Percentiles rank a stretch among this genome's conserved stretches.
Conservation (phyloP, 352 stramenopile genomes). For the Pythium phragmitis region DNA sequence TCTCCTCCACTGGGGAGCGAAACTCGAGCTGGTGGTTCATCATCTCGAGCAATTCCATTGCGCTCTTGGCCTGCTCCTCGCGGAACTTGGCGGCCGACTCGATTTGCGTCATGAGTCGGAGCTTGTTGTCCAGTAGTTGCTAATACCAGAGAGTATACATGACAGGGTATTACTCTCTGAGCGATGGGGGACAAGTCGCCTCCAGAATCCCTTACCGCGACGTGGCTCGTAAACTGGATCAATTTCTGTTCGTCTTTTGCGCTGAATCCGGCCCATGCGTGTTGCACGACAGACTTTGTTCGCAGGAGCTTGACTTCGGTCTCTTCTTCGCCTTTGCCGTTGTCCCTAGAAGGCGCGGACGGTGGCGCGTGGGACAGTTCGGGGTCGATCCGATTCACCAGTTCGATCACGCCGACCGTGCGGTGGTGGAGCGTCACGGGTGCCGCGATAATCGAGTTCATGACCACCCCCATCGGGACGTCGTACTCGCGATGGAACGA, state of each 20-base stretch:
- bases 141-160: constrained; percentile 13
- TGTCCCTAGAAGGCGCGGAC: background rate
- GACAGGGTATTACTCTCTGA: background rate
- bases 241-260: constrained; percentile 66
- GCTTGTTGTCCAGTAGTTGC: constrained; percentile 52
- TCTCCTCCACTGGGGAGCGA: constrained; percentile 10
- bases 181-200: background rate
- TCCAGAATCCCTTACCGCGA: constrained; percentile 31
- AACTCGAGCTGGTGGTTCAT: constrained; percentile 45
- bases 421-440: constrained; percentile 55
- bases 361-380: background rate
- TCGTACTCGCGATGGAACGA: constrained; percentile 63
- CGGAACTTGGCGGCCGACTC: constrained; percentile 41
- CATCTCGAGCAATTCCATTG: constrained; percentile 57
- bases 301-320: constrained; percentile 43
- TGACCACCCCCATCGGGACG: constrained; percentile 42
- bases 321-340: constrained; percentile 17
- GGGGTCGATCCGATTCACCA: constrained; percentile 52
- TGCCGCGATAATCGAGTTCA: constrained; percentile 58
- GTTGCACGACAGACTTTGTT: constrained; percentile 29
- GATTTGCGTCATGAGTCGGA: constrained; percentile 35
- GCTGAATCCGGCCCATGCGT: constrained; percentile 38
- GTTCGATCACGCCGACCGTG: constrained; percentile 58
- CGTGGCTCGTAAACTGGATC: constrained; percentile 59
- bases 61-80: constrained; percentile 45